These are phyloP conservation scores for Beta macrorhiza DNA, from an alignment of 179 eudicot species.

Conservation along the genomic window DNA sequence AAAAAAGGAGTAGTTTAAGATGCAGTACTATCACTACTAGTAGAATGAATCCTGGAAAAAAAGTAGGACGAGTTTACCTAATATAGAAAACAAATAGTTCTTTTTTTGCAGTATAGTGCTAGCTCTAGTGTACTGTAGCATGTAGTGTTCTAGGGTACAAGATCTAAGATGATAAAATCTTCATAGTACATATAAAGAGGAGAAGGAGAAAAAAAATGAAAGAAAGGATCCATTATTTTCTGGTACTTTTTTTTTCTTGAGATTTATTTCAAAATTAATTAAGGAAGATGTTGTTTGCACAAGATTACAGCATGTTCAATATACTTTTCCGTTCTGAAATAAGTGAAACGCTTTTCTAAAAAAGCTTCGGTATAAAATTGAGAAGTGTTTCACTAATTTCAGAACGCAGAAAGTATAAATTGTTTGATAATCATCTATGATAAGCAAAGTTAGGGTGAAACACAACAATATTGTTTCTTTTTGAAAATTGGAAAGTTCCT, in stretches of 20 bases:
- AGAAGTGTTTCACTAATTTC: too few species aligned
- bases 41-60: not conserved
- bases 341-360: too few species aligned
- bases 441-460: too few species aligned
- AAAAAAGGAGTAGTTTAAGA: not conserved
- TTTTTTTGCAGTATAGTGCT: not conserved
- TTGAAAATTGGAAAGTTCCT: too few species aligned
- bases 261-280: not conserved
- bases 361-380: too few species aligned
- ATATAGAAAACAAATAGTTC: not conserved
- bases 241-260: not conserved
- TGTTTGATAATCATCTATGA: too few species aligned
- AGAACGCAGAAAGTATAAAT: too few species aligned
- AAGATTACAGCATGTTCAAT: too few species aligned
- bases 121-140: not conserved
- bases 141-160: not conserved
- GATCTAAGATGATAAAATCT: not conserved
- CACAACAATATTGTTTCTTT: too few species aligned
- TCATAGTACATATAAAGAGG: too few species aligned
- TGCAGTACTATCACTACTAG: not conserved
- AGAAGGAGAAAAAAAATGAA: not conserved
- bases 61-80: not conserved
- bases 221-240: not conserved
- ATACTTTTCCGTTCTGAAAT: too few species aligned
- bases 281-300: too few species aligned